Evolutionary conservation across 148 eudicot species (phyloP), one percentile per base, ranked within the genome.

Genomic region (Camellia granthamiana): DNA sequence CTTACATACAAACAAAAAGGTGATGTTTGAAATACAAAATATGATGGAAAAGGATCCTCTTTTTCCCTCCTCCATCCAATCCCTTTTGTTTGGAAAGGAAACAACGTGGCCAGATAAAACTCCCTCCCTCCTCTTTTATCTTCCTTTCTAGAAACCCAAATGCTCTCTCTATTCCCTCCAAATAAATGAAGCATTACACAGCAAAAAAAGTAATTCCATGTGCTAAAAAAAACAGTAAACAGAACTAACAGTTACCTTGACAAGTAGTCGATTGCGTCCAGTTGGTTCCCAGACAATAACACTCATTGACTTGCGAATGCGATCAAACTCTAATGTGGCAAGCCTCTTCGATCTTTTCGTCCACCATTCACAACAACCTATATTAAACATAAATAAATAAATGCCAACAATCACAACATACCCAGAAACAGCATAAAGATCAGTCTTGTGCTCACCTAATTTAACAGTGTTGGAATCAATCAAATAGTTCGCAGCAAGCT

Each of bases 251-350:
- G 47, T 80, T 72, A 94, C 97, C 98, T 94, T 94, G 65, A 94
- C 98, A 77, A 92, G 95, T 46, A 94, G 87, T 61, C 91, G 87
- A 74, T 91, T 94, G 2, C 46, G 79, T 13, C 97, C 98, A 75
- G 79, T 87, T 81, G 90, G 87, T 77, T 91, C 90, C 67, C 84
- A 82, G 69, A 88, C 92, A 60, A 94, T 91, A 69, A 94, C 97
- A 84, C 98, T 86, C 98, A 92, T 94, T 12, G 98, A 95, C 83
- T 95, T 95, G 11, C 98, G 89, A 69, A 87, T 83, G 41, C 98
- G 95, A 83, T 94, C 98, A 85, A 94, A 94, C 79, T 94, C 98
- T 77, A 94, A 54, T 2, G 97, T 94, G 1, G 94, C 97, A 83
- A 94, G 76, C 84, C 85, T 89, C 79, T 88, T 89, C n/a, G 89